These are phyloP conservation scores for Croton setiger DNA, from an alignment of 441 rosid genomes.

Conservation along the genomic window DNA sequence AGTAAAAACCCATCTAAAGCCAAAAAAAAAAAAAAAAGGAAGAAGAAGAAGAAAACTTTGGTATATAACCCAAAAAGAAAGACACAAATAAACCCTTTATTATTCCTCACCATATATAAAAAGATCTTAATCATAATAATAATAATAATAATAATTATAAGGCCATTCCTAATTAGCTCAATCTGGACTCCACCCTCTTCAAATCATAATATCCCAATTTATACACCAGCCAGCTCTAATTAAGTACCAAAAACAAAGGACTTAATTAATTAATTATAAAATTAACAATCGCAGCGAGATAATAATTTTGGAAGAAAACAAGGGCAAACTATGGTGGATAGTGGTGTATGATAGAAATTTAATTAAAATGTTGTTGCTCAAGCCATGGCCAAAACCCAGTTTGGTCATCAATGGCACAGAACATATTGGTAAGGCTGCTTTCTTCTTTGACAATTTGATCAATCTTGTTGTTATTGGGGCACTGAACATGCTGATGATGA, in stretches of 20 bases:
- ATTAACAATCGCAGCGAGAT: too few species aligned
- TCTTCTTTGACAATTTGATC: slow-evolving; percentile 80
- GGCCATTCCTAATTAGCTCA: neutral
- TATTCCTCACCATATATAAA: slow-evolving; percentile 26
- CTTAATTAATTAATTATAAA: slow-evolving; percentile 9
- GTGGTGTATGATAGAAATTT: slow-evolving; percentile 13
- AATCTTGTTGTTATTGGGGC: slow-evolving; percentile 32
- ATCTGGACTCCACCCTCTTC: slow-evolving; percentile 4
- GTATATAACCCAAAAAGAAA: slow-evolving; percentile 13
- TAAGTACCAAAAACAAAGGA: slow-evolving; percentile 33
- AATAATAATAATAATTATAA: too few species aligned
- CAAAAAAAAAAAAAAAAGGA: too few species aligned
- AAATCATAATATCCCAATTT: slow-evolving; percentile 27
- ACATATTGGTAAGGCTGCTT: slow-evolving; percentile 78
- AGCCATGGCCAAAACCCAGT: slow-evolving; percentile 98
- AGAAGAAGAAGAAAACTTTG: too few species aligned
- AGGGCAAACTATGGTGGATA: slow-evolving; percentile 18
- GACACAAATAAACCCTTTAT: slow-evolving; percentile 24
- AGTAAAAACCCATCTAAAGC: neutral
- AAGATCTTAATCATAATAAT: neutral
- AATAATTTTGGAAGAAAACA: slow-evolving; percentile 13
- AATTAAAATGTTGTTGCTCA: slow-evolving; percentile 64
- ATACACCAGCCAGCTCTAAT: slow-evolving; percentile 33
- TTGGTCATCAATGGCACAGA: slow-evolving; percentile 82
- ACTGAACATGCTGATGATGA: slow-evolving; percentile 20